Percentiles rank a stretch among this genome's conserved stretches.
Evolutionary conservation across 2,329 filamentous ascomycete genomes (phyloP).

Genomic region (Fusarium tanahbumbuense): DNA sequence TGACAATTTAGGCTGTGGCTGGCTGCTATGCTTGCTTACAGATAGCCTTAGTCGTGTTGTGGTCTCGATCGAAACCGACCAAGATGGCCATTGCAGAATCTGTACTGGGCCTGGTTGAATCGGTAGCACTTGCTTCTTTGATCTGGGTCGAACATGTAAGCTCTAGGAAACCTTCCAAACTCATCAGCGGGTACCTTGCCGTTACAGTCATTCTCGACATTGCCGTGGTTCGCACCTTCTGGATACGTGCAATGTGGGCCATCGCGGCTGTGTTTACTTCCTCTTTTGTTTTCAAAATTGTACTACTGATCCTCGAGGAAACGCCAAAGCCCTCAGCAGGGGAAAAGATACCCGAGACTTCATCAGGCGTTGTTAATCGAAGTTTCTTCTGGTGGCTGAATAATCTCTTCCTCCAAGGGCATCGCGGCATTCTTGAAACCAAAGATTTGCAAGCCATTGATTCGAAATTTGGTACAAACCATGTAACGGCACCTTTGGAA

Average conservation of each 20-base stretch:
- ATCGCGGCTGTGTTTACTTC: slow-evolving; percentile 47
- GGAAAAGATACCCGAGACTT: slow-evolving; percentile 47
- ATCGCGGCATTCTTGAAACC: slow-evolving; percentile 39
- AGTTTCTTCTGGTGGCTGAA: slow-evolving; percentile 55
- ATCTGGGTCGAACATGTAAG: slow-evolving; percentile 52
- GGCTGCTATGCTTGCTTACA: slow-evolving; percentile 36
- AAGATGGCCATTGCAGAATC: slow-evolving; percentile 47
- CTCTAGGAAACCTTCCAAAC: slow-evolving; percentile 48
- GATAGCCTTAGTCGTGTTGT: slow-evolving; percentile 44
- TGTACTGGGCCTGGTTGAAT: slow-evolving; percentile 45
- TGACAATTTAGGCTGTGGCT: slow-evolving; percentile 28
- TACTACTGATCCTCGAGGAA: slow-evolving; percentile 50
- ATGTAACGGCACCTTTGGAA: slow-evolving; percentile 37
- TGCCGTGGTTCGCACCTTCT: slow-evolving; percentile 50
- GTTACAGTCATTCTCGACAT: slow-evolving; percentile 50
- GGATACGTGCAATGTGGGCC: slow-evolving; percentile 45
- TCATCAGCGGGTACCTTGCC: slow-evolving; percentile 50
- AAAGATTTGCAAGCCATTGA: slow-evolving; percentile 46
- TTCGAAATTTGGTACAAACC: slow-evolving; percentile 44
- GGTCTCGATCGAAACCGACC: slow-evolving; percentile 42
- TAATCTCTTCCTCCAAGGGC: slow-evolving; percentile 45
- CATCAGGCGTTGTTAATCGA: slow-evolving; percentile 50
- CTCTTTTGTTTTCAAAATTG: slow-evolving; percentile 44
- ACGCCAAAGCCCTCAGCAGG: slow-evolving; percentile 42
- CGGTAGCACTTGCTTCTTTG: slow-evolving; percentile 42